phyloP scores from a whole-genome alignment of 2,329 filamentous ascomycete genomes.

The Aspergillus fijiensis region DNA sequence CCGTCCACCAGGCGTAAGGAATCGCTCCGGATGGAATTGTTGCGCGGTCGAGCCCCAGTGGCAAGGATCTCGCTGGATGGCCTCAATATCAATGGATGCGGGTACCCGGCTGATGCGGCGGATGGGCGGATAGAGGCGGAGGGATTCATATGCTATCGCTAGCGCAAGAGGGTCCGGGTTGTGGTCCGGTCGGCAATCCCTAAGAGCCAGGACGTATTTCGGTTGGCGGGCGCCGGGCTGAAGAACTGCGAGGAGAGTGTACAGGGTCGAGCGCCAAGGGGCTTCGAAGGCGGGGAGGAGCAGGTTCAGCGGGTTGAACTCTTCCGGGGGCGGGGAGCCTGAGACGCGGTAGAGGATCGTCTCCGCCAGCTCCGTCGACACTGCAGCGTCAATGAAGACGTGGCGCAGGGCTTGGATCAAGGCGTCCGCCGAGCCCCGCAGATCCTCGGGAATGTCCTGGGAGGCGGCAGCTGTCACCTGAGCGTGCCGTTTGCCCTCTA shows the following conservation, averaged over 20 bases:
- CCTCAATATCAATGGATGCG: neutral
- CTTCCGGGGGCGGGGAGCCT: neutral
- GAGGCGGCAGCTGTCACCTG: neutral
- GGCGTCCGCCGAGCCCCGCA: neutral
- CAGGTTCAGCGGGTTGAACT: slow-evolving; percentile 4
- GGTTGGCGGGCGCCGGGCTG: neutral
- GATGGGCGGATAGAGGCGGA: neutral
- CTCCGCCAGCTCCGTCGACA: neutral
- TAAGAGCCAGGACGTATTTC: neutral
- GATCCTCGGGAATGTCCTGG: neutral
- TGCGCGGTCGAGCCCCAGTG: neutral
- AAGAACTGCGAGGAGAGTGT: neutral
- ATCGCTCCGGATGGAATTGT: neutral
- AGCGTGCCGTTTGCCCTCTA: neutral
- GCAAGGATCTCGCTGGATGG: neutral
- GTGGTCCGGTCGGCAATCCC: neutral
- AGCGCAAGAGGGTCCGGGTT: neutral
- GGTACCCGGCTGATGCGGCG: neutral
- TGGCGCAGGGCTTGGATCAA: neutral
- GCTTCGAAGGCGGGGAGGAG: slow-evolving; percentile 3
- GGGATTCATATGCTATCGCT: neutral
- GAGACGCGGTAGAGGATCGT: neutral
- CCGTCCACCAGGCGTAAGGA: neutral
- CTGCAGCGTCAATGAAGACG: neutral
- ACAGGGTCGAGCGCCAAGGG: neutral